Conservation (phyloP, 306 rosid genomes). For the Ochetophila trinervis region DNA sequence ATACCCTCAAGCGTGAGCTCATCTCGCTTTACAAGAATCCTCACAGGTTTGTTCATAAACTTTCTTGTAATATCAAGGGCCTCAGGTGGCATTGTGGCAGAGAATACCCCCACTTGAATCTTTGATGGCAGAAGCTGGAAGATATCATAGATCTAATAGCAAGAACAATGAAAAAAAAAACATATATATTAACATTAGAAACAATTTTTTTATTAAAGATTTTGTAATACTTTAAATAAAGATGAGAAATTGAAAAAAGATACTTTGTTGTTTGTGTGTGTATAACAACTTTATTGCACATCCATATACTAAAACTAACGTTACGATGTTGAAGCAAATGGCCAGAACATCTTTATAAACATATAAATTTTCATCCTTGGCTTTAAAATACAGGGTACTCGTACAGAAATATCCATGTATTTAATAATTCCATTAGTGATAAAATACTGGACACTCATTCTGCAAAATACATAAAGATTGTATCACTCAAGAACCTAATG, state of each 20-base stretch:
- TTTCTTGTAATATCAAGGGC: slow-evolving; percentile 84
- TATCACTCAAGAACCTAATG: not conserved
- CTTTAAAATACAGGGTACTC: too few species aligned
- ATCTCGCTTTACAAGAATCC: slow-evolving; percentile 87
- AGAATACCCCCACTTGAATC: slow-evolving; percentile 81
- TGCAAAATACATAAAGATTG: not conserved
- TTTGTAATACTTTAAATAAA: too few species aligned
- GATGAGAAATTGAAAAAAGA: too few species aligned
- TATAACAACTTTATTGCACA: too few species aligned
- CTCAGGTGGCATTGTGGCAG: slow-evolving; percentile 90
- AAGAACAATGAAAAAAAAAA: slow-evolving; percentile 12
- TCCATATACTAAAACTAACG: too few species aligned
- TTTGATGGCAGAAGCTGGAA: slow-evolving; percentile 69
- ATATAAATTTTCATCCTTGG: too few species aligned
- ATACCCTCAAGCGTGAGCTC: slow-evolving; percentile 86
- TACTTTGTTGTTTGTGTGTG: too few species aligned
- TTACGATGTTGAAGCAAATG: too few species aligned
- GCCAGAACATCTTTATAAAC: too few species aligned
- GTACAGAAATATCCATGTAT: too few species aligned
- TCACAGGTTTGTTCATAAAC: slow-evolving; percentile 82
- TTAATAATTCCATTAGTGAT: too few species aligned
- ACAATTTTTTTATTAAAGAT: not conserved
- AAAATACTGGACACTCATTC: not conserved
- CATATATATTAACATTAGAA: not conserved
- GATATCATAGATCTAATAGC: slow-evolving; percentile 70